Percentiles rank a stretch among this genome's conserved stretches.
Conservation (phyloP, 192 early-diverging fungal species). For the Umbelopsis ramanniana region DNA sequence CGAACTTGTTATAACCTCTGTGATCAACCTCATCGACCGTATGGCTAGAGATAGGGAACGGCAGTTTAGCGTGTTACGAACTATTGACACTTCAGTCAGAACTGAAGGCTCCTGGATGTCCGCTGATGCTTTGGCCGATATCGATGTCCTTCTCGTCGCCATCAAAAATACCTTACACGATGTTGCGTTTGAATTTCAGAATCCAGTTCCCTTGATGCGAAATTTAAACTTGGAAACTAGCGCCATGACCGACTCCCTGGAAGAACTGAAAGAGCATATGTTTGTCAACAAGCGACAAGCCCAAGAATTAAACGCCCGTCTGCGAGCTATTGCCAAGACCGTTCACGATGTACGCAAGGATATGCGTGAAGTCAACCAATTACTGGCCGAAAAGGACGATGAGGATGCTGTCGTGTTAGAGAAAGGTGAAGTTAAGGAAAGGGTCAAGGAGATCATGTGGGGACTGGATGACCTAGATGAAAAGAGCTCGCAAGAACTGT, state of each 20-base stretch:
- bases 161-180: slow-evolving; percentile 31
- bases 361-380: slow-evolving; percentile 40
- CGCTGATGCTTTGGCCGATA: slow-evolving; percentile 30
- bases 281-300: slow-evolving; percentile 47
- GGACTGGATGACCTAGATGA: slow-evolving; percentile 45
- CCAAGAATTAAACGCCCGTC: slow-evolving; percentile 38
- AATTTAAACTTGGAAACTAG: slow-evolving; percentile 33
- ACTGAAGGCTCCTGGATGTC: slow-evolving; percentile 34
- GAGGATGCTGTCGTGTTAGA: slow-evolving; percentile 42
- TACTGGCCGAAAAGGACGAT: slow-evolving; percentile 42
- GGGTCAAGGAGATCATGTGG: slow-evolving; percentile 47
- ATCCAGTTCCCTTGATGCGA: slow-evolving; percentile 38
- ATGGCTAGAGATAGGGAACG: slow-evolving; percentile 42
- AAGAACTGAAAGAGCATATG: slow-evolving; percentile 48
- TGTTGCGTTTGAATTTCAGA: slow-evolving; percentile 28
- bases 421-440: slow-evolving; percentile 41
- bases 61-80: slow-evolving; percentile 32
- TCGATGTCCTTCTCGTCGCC: slow-evolving; percentile 23
- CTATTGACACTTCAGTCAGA: slow-evolving; percentile 32
- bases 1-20: slow-evolving; percentile 42
- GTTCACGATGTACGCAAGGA: slow-evolving; percentile 46
- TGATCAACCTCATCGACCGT: slow-evolving; percentile 32
- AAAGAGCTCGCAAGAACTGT: slow-evolving; percentile 35
- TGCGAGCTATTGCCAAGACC: slow-evolving; percentile 43
- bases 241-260: slow-evolving; percentile 35